Evolutionary conservation across 345 rosid genomes (phyloP).

Genomic region (Acer negundo): DNA sequence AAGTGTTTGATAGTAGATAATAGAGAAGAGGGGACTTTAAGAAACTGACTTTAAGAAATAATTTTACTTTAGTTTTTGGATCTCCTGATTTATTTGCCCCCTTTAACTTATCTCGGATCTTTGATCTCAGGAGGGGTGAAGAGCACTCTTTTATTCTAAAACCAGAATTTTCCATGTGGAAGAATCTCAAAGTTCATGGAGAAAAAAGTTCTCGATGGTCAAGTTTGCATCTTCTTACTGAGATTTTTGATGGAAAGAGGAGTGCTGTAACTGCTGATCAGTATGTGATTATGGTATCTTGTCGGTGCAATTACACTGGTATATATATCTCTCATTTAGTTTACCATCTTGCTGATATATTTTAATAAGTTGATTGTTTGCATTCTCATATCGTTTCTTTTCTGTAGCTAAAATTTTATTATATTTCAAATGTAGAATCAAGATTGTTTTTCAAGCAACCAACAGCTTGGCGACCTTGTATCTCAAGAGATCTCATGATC

Average conservation of each 20-base stretch:
- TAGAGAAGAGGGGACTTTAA: background rate
- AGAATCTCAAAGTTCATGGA: slow-evolving; percentile 50
- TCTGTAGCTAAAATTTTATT: slow-evolving; percentile 6
- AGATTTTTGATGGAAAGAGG: slow-evolving; percentile 49
- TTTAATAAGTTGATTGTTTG: slow-evolving; percentile 21
- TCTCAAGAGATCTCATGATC: slow-evolving; percentile 84
- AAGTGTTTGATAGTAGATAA: background rate
- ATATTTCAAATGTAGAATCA: slow-evolving; percentile 57
- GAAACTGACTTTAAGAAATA: slow-evolving; percentile 8
- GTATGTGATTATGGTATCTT: slow-evolving; percentile 88
- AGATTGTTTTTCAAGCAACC: slow-evolving; percentile 86
- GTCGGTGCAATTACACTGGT: slow-evolving; percentile 93
- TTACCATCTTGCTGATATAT: slow-evolving; percentile 7
- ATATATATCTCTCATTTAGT: slow-evolving; percentile 31
- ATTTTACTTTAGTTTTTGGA: background rate
- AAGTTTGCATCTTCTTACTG: slow-evolving; percentile 47
- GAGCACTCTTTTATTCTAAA: slow-evolving; percentile 95
- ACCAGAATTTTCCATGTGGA: slow-evolving; percentile 65
- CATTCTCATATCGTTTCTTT: slow-evolving; percentile 6
- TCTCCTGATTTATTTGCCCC: background rate
- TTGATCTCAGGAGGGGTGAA: slow-evolving; percentile 84
- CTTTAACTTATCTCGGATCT: slow-evolving; percentile 24
- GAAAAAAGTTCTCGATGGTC: slow-evolving; percentile 49
- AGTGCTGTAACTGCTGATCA: slow-evolving; percentile 49
- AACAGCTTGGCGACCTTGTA: slow-evolving; percentile 81